Conservation (phyloP, 306 rosid species). For the Sphenostylis stenocarpa region DNA sequence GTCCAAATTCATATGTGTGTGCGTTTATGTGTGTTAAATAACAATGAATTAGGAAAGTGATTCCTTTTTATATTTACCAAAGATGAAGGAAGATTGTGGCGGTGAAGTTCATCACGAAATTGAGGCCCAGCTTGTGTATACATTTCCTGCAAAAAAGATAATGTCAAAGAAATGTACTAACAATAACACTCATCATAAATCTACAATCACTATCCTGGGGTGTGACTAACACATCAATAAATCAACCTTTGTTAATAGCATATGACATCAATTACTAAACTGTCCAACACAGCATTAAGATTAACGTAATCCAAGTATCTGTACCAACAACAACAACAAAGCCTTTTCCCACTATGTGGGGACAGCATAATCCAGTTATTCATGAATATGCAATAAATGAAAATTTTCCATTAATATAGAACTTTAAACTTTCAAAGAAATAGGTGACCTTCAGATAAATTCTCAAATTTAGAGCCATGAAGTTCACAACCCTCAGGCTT, state of each 20-base stretch:
- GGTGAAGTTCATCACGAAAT: constrained; percentile 95
- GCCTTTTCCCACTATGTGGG: background rate
- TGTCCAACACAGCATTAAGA: constrained; percentile 12
- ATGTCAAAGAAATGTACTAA: constrained; percentile 18
- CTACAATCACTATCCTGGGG: constrained; percentile 12
- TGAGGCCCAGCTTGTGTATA: constrained; percentile 93
- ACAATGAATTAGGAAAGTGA: constrained; percentile 11
- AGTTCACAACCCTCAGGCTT: constrained; percentile 4
- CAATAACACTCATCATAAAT: constrained; percentile 1
- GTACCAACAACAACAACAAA: background rate
- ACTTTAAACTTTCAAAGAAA: constrained; percentile 5
- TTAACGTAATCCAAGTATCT: constrained; percentile 5
- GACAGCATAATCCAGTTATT: background rate
- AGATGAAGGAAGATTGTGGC: constrained; percentile 85
- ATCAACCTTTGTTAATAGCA: constrained; percentile 18
- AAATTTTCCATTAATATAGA: background rate
- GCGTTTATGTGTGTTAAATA: background rate
- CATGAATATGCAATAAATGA: background rate
- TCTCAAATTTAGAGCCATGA: constrained; percentile 22
- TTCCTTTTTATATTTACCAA: constrained; percentile 54
- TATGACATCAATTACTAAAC: constrained; percentile 22
- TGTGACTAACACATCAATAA: constrained; percentile 23
- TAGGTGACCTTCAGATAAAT: constrained; percentile 10
- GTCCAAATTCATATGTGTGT: background rate
- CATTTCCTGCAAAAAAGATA: constrained; percentile 73